Percentiles rank a stretch among this genome's conserved stretches.
These are phyloP conservation scores for Aspergillus fumigatiaffinis DNA, from an alignment of 2,329 filamentous ascomycete genomes.

Conservation along the genomic window DNA sequence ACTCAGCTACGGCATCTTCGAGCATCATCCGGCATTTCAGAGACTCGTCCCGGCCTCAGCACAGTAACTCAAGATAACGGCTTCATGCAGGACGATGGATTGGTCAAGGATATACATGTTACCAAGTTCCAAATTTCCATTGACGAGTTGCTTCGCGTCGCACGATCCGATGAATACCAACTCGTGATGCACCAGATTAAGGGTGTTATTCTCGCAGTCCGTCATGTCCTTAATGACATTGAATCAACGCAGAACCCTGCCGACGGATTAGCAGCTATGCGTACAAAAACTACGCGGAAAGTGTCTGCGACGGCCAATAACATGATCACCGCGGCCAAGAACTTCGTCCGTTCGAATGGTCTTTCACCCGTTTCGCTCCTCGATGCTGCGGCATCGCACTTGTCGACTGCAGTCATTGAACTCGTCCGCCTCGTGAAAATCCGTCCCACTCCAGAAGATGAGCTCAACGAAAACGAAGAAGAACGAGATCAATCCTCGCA, in stretches of 20 bases:
- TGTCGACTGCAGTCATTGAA: constrained; percentile 81
- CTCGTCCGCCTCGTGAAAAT: constrained; percentile 82
- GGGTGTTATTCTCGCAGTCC: constrained; percentile 73
- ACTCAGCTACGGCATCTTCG: constrained; percentile 79
- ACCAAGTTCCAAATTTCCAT: constrained; percentile 94
- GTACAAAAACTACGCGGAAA: constrained; percentile 69
- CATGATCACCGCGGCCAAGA: constrained; percentile 90
- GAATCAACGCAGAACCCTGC: constrained; percentile 54
- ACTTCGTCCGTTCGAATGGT: constrained; percentile 76
- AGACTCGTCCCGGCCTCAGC: constrained; percentile 38
- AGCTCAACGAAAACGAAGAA: constrained; percentile 74
- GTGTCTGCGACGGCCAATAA: constrained; percentile 95
- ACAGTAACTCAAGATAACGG: constrained; percentile 64
- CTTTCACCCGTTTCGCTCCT: constrained; percentile 89
- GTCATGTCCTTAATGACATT: constrained; percentile 79
- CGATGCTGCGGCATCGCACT: constrained; percentile 87
- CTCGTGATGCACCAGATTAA: constrained; percentile 84
- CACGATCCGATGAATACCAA: constrained; percentile 68
- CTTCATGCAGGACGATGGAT: constrained; percentile 66
- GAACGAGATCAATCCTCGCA: constrained; percentile 63
- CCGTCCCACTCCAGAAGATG: constrained; percentile 66
- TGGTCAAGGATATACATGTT: constrained; percentile 87
- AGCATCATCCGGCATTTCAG: constrained; percentile 68
- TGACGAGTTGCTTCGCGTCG: constrained; percentile 79
- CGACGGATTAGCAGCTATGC: constrained; percentile 56